Evolutionary conservation across 768 basidiomycete genomes (phyloP), one percentile per base, ranked within the genome.

Genomic region (Xerocomellus amylosporus): DNA sequence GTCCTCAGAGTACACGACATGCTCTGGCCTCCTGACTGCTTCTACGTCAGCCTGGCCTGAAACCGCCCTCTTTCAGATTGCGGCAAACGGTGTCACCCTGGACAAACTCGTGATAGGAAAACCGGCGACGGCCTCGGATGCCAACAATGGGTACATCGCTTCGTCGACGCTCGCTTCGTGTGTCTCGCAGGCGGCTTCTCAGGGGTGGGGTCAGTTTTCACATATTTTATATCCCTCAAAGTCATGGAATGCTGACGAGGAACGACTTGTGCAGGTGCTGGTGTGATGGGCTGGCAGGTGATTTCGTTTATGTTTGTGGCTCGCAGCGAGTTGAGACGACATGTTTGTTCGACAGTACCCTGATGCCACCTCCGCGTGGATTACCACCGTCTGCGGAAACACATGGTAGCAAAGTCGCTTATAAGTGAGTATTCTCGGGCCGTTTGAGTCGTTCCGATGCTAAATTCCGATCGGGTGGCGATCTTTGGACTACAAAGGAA

Each of bases 51-150:
- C 61, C 8, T 81, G 68, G 68, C 80, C 80, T 1, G 47, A 70
- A n/a, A 74, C 75, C 0, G 69, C 78, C 0, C 64, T 82, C 33
- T 78, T 82, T 65, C 72, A 81, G 58, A 79, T 82, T 49, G 69
- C 72, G 19, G 75, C 76, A 2, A 79, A 71, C 54, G 86, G 85
- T 20, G 79, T 90, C 9, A 65, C 76, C 3, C 62, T 82, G 42
- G 67, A 78, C 65, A 90, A 91, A 70, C 74, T 90, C 46, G 82
- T 90, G 56, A 87, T 91, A 62, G 88, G 87, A 5, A 91, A 91
- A 69, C 88, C 87, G 2, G 83, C 81, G 2, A 51, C 75, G 0
- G 57, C 58, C 8, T 61, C 71, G 8, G 81, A 83, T 49, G 84
- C 85, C 3, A 77, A 56, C 56, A 86, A 80, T 57, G 84, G 77